These are phyloP conservation scores for Dipodascus geniculatus DNA, from an alignment of 805 yeast genomes.

Conservation along the genomic window DNA sequence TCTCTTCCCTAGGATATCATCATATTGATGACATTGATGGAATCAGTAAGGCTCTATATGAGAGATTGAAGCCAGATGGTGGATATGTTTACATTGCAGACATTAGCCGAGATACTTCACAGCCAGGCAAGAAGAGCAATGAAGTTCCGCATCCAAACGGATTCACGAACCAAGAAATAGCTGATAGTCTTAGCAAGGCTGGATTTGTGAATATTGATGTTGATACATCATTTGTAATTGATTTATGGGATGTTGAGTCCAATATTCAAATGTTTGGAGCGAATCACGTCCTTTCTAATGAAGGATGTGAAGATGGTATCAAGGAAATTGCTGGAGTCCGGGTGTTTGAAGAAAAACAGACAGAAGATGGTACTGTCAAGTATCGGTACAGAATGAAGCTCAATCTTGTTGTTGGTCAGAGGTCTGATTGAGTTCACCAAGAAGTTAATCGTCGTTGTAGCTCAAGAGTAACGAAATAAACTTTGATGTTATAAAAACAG, in stretches of 20 bases:
- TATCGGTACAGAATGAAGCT: neutral
- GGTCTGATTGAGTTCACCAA: neutral
- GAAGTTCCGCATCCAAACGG: neutral
- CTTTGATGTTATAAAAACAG: too few species aligned
- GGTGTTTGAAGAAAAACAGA: neutral
- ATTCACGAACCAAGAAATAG: neutral
- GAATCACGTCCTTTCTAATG: neutral
- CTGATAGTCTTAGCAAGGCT: neutral
- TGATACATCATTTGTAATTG: neutral
- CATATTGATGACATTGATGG: constrained; percentile 13
- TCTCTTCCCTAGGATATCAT: constrained; percentile 18
- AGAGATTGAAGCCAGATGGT: neutral
- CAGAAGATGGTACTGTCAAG: neutral
- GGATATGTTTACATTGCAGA: neutral
- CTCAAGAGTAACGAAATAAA: too few species aligned
- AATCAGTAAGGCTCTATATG: neutral
- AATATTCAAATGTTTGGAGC: neutral
- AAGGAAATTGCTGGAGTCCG: neutral
- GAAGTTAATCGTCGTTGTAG: too few species aligned
- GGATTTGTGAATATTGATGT: neutral
- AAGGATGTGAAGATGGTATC: neutral
- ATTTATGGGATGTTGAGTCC: neutral
- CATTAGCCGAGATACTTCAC: neutral
- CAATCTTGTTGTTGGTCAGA: neutral
- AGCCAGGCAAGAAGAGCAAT: neutral